These are phyloP conservation scores for Didymella segeticola DNA, from an alignment of 2,329 filamentous ascomycete species.

Conservation along the genomic window DNA sequence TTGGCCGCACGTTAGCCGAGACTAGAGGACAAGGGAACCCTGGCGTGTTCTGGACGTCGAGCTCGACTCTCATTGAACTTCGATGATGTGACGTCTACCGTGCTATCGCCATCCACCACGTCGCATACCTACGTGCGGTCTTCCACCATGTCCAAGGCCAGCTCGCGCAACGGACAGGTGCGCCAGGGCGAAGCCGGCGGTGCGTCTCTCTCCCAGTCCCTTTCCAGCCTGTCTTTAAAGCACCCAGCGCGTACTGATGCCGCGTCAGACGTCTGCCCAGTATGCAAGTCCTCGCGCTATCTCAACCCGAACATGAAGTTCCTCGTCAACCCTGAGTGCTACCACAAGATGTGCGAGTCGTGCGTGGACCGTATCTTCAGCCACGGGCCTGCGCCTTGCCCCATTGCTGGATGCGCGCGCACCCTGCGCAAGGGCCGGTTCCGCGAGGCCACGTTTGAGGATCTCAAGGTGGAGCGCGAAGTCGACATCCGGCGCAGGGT, in stretches of 20 bases:
- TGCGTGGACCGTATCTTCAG: slow-evolving; percentile 96
- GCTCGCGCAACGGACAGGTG: slow-evolving; percentile 36
- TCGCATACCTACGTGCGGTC: neutral
- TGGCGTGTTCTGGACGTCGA: slow-evolving; percentile 9
- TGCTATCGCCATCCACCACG: neutral
- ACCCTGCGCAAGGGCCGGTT: slow-evolving; percentile 87
- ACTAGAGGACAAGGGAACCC: slow-evolving; percentile 17
- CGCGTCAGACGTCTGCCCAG: slow-evolving; percentile 80
- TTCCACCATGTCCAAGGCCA: slow-evolving; percentile 44
- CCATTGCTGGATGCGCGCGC: slow-evolving; percentile 84
- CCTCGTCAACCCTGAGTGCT: slow-evolving; percentile 97
- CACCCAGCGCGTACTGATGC: slow-evolving; percentile 30
- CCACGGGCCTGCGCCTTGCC: slow-evolving; percentile 88
- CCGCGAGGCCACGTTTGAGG: slow-evolving; percentile 86
- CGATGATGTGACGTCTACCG: neutral
- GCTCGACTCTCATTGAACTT: neutral
- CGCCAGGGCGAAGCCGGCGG: slow-evolving; percentile 47
- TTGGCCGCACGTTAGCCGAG: slow-evolving; percentile 22
- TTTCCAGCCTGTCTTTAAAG: slow-evolving; percentile 40
- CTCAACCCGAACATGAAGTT: slow-evolving; percentile 94
- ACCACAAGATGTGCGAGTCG: slow-evolving; percentile 97
- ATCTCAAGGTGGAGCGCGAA: slow-evolving; percentile 87
- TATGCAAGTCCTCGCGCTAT: slow-evolving; percentile 96
- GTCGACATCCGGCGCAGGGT: slow-evolving; percentile 88
- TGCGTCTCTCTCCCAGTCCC: slow-evolving; percentile 45